Evolutionary conservation across 768 basidiomycete species (phyloP).

Genomic region (Peribolospora baueri): DNA sequence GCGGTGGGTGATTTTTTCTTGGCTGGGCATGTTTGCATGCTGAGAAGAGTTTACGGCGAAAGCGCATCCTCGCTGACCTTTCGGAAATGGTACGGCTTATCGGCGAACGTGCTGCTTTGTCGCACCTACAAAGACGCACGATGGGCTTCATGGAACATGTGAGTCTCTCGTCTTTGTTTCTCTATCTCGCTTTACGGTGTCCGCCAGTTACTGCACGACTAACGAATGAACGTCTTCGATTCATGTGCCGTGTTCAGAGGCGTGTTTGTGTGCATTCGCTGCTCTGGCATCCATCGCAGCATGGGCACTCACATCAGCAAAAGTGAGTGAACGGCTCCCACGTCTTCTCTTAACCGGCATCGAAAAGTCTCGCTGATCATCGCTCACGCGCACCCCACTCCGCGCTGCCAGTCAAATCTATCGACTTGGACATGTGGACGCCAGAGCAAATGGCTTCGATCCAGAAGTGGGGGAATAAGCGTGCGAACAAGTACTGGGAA

Average conservation of each 20-base stretch:
- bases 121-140: conserved; percentile 45
- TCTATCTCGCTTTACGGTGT: not conserved
- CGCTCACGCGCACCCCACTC: not conserved
- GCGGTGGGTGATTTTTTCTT: conserved; percentile 33
- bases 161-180: conserved; percentile 14
- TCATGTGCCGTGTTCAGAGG: conserved; percentile 29
- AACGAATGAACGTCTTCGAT: not conserved
- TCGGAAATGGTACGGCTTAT: not conserved
- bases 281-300: conserved; percentile 86
- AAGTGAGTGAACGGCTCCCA: conserved; percentile 10
- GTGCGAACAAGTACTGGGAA: conserved; percentile 92
- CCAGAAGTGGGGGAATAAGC: conserved; percentile 80
- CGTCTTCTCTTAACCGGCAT: not conserved
- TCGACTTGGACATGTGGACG: conserved; percentile 93
- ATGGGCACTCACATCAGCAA: conserved; percentile 98
- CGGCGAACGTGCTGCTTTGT: conserved; percentile 3
- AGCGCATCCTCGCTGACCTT: not conserved
- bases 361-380: not conserved
- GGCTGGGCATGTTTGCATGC: not conserved
- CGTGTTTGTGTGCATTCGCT: conserved; percentile 84
- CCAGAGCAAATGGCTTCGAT: conserved; percentile 94
- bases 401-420: conserved; percentile 47
- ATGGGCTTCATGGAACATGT: conserved; percentile 98
- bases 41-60: not conserved
- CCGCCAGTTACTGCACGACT: not conserved